Percentiles rank a stretch among this genome's conserved stretches.
These are phyloP conservation scores for Globisporangium recalcitrans DNA, from an alignment of 352 stramenopile species.

Conservation along the genomic window DNA sequence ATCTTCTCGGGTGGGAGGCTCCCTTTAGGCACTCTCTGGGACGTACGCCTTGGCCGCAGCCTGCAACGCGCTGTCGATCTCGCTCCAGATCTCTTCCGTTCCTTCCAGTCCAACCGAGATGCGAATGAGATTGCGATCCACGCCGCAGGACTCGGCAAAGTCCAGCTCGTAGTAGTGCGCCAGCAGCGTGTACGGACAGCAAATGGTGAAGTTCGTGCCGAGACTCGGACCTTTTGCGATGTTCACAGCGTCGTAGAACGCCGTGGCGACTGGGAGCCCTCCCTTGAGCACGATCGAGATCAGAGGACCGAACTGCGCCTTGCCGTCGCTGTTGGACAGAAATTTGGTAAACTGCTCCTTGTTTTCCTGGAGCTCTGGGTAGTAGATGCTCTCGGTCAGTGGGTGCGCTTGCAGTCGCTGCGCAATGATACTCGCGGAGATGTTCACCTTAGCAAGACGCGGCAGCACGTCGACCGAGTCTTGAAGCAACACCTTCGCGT, in stretches of 20 bases:
- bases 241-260: constrained; percentile 87
- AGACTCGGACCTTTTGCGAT: constrained; percentile 87
- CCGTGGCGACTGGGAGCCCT: constrained; percentile 50
- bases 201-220: constrained; percentile 93
- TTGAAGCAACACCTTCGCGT: constrained; percentile 45
- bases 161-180: constrained; percentile 92
- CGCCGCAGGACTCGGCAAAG: constrained; percentile 87
- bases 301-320: constrained; percentile 78
- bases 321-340: constrained; percentile 18
- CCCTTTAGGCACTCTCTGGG: constrained; percentile 3
- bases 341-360: constrained; percentile 67
- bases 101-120: constrained; percentile 91
- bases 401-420: constrained; percentile 64
- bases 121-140: constrained; percentile 88
- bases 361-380: constrained; percentile 59
- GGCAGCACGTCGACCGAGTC: constrained; percentile 60
- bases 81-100: constrained; percentile 61
- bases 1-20: not conserved
- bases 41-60: constrained; percentile 16
- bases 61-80: constrained; percentile 47
- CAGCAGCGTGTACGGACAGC: constrained; percentile 90
- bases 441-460: constrained; percentile 80
- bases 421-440: constrained; percentile 61
- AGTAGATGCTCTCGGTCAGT: constrained; percentile 83
- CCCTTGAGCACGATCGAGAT: constrained; percentile 85